Percentiles rank a stretch among this genome's conserved stretches.
These are phyloP conservation scores for Oldenlandia corymbosa DNA, from an alignment of 257 asterid species.

Conservation along the genomic window DNA sequence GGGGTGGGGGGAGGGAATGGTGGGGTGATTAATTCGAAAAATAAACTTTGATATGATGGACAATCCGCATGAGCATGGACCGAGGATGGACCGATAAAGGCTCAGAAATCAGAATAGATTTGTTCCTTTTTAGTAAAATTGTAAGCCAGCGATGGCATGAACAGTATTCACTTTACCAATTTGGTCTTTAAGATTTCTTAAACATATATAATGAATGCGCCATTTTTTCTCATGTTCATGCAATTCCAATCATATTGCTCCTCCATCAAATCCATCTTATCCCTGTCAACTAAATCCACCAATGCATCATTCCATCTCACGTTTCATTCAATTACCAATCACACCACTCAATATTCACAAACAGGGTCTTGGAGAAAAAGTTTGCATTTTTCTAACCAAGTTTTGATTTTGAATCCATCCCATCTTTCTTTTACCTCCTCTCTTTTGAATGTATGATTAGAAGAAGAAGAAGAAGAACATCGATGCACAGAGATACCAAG, in stretches of 20 bases:
- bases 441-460: not conserved
- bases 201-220: not conserved
- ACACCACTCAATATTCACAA: not conserved
- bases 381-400: not conserved
- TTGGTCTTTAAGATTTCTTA: not conserved
- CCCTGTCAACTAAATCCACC: no score
- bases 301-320: no score
- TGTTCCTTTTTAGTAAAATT: no score
- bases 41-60: no score
- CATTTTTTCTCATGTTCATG: slow-evolving; percentile 5
- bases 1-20: no score
- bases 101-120: no score
- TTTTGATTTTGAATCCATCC: not conserved
- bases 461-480: not conserved
- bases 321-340: no score
- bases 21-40: no score
- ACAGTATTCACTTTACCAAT: no score
- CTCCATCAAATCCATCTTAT: slow-evolving; percentile 22
- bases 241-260: slow-evolving; percentile 21
- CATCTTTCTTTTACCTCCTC: not conserved
- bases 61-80: no score
- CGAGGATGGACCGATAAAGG: no score
- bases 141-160: no score
- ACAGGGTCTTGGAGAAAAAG: slow-evolving; percentile 3
- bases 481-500: not conserved